Conservation (phyloP, 177 flowering plant species). For the Tripterygium wilfordii region DNA sequence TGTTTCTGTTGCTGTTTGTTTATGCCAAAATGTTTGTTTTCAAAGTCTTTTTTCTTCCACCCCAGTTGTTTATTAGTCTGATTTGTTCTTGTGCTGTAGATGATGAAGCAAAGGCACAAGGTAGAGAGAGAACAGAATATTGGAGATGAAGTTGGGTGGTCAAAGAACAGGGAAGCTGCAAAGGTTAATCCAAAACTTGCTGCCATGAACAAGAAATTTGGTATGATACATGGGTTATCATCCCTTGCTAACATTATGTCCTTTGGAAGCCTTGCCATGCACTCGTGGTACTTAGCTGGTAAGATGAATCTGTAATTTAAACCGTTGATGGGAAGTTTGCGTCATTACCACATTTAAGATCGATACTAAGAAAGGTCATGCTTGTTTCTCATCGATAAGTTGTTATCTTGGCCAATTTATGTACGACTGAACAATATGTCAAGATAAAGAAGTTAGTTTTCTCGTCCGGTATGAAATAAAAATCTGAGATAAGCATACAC, state of each 20-base stretch:
- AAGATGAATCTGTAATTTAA: constrained; percentile 54
- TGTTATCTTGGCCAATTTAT: no score
- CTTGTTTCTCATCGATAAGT: no score
- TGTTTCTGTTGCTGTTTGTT: no score
- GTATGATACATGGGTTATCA: constrained; percentile 96
- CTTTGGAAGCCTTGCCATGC: constrained; percentile 96
- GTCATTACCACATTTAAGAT: background rate
- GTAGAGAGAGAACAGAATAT: constrained; percentile 84
- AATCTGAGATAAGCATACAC: no score
- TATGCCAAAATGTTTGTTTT: no score
- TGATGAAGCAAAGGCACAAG: constrained; percentile 98
- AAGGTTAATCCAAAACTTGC: constrained; percentile 82
- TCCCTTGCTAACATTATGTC: constrained; percentile 91
- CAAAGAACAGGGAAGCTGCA: constrained; percentile 79
- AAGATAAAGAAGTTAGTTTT: no score
- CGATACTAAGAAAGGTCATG: no score
- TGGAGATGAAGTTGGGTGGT: constrained; percentile 93
- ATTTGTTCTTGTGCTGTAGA: constrained; percentile 32
- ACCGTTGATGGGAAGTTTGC: background rate
- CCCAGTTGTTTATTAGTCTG: no score
- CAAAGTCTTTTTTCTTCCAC: no score
- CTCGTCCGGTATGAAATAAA: no score
- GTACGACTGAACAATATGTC: no score
- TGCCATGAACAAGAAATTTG: constrained; percentile 98
- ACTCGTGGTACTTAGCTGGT: constrained; percentile 95